Evolutionary conservation across 2,329 filamentous ascomycete species (phyloP).

Genomic region (Aspergillus intermedius): DNA sequence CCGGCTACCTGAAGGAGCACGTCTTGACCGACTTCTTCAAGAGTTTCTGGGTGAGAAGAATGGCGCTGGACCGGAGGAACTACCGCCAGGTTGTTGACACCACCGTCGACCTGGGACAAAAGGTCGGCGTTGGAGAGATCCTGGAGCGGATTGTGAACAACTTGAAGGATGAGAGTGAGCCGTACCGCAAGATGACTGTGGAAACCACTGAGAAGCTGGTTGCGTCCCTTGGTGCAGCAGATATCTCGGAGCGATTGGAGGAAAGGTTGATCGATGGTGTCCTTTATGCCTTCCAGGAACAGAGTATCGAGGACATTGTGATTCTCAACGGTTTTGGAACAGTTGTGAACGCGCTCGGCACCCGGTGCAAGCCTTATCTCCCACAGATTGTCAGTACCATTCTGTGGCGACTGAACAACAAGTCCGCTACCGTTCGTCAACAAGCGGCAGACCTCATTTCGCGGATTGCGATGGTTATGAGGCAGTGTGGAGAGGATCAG

Average conservation of each 20-base stretch:
- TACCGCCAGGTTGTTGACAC: slow-evolving; percentile 98
- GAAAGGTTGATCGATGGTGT: slow-evolving; percentile 94
- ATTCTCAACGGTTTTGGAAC: slow-evolving; percentile 98
- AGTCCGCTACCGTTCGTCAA: slow-evolving; percentile 91
- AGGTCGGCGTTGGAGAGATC: slow-evolving; percentile 95
- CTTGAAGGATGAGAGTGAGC: slow-evolving; percentile 94
- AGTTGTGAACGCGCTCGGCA: slow-evolving; percentile 89
- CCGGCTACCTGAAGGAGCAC: slow-evolving; percentile 89
- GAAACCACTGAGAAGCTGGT: slow-evolving; percentile 97
- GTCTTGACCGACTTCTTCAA: slow-evolving; percentile 97
- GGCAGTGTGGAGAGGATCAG: slow-evolving; percentile 92
- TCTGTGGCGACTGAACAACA: slow-evolving; percentile 95
- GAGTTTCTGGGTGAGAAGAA: slow-evolving; percentile 94
- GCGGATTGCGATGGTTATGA: slow-evolving; percentile 97
- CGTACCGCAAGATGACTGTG: slow-evolving; percentile 98
- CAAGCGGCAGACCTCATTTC: slow-evolving; percentile 96
- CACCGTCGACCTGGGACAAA: slow-evolving; percentile 92
- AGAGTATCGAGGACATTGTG: slow-evolving; percentile 90
- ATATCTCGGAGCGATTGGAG: slow-evolving; percentile 86
- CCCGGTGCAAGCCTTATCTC: slow-evolving; percentile 90
- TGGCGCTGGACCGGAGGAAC: slow-evolving; percentile 96
- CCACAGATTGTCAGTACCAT: slow-evolving; percentile 97
- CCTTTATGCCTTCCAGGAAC: slow-evolving; percentile 93
- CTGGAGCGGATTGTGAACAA: slow-evolving; percentile 89
- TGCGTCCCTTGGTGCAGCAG: slow-evolving; percentile 83